phyloP scores from a whole-genome alignment of 2,329 filamentous ascomycete genomes.

The Diplodia scrobiculata region DNA sequence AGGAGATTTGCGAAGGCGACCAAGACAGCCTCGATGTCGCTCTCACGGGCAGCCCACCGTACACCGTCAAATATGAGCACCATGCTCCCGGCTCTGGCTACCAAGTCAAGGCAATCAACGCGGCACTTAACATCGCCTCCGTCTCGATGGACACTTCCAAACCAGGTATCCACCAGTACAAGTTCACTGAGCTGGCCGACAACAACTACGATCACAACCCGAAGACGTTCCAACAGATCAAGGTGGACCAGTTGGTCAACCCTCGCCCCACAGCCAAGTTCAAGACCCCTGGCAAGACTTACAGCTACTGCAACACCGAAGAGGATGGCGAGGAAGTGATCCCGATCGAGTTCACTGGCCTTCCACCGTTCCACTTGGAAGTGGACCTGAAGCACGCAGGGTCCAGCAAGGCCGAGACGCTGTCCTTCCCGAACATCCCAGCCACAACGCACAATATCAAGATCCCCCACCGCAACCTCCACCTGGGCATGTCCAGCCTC shows the following conservation, averaged over 20 bases:
- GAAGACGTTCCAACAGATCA: slow-evolving; percentile 65
- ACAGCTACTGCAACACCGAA: slow-evolving; percentile 92
- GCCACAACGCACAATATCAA: slow-evolving; percentile 74
- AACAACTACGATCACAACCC: slow-evolving; percentile 78
- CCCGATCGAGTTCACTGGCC: slow-evolving; percentile 78
- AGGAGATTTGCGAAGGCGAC: slow-evolving; percentile 89
- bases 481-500: slow-evolving; percentile 85
- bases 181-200: slow-evolving; percentile 79
- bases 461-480: slow-evolving; percentile 81
- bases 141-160: slow-evolving; percentile 84
- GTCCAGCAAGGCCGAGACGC: slow-evolving; percentile 74
- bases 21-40: slow-evolving; percentile 83
- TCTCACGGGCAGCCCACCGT: slow-evolving; percentile 79
- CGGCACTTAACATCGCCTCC: slow-evolving; percentile 72
- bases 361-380: slow-evolving; percentile 86
- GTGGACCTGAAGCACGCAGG: slow-evolving; percentile 91
- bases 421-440: slow-evolving; percentile 77
- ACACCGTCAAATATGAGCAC: slow-evolving; percentile 76
- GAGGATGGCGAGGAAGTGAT: slow-evolving; percentile 81
- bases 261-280: slow-evolving; percentile 81
- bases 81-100: slow-evolving; percentile 70
- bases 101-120: slow-evolving; percentile 72
- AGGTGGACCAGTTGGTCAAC: slow-evolving; percentile 80
- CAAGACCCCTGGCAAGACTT: slow-evolving; percentile 82
- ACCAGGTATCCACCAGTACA: slow-evolving; percentile 82